Percentiles rank a stretch among this genome's conserved stretches.
phyloP scores from a whole-genome alignment of 148 eudicot genomes.

The Silene conica region DNA sequence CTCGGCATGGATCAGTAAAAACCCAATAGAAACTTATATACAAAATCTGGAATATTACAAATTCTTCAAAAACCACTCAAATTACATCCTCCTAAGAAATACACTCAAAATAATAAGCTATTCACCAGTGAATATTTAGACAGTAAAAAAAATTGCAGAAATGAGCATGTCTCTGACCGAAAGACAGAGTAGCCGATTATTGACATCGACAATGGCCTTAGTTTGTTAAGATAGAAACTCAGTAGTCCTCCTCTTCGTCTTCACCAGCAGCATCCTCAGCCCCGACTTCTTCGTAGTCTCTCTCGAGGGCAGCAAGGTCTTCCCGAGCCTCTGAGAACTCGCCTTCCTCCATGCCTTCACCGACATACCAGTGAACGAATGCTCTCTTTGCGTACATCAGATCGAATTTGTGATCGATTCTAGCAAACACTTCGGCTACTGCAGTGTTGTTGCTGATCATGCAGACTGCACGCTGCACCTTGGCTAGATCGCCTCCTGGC shows the following conservation, averaged over 20 bases:
- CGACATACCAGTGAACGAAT: conserved; percentile 39
- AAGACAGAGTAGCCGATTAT: neutral
- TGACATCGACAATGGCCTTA: neutral
- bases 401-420: conserved; percentile 37
- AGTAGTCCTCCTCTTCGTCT: conserved; percentile 30
- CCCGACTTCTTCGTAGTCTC: conserved; percentile 39
- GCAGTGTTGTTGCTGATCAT: conserved; percentile 40
- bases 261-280: conserved; percentile 29
- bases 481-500: conserved; percentile 38
- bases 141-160: conserved; percentile 13
- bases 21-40: neutral
- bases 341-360: conserved; percentile 43
- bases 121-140: conserved; percentile 11
- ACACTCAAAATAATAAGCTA: conserved; percentile 2
- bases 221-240: neutral
- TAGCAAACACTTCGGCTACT: conserved; percentile 35
- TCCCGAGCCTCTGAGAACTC: conserved; percentile 39
- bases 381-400: conserved; percentile 40
- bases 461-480: conserved; percentile 38
- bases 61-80: neutral
- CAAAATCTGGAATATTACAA: neutral
- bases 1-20: neutral
- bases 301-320: conserved; percentile 39
- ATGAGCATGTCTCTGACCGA: neutral
- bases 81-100: conserved; percentile 7